These are phyloP conservation scores for Chaetomium globosum DNA, from an alignment of 2,329 filamentous ascomycete species.

Conservation along the genomic window DNA sequence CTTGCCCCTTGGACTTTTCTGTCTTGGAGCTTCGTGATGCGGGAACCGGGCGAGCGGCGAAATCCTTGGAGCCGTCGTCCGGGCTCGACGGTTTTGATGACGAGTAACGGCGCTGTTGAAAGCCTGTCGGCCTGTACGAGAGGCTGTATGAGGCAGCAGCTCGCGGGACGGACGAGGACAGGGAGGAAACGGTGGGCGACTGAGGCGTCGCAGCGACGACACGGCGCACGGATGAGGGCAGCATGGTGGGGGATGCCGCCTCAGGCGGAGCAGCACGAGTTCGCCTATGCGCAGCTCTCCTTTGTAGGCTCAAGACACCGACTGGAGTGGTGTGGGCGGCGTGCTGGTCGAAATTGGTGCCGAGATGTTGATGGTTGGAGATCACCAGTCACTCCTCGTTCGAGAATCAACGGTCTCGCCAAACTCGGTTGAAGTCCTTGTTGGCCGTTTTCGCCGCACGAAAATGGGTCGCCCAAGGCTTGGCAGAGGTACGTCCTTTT, in stretches of 20 bases:
- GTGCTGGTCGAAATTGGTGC: slow-evolving; percentile 17
- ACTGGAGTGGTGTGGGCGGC: slow-evolving; percentile 9
- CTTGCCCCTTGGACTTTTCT: slow-evolving; percentile 62
- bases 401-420: slow-evolving; percentile 19
- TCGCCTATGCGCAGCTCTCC: slow-evolving; percentile 1
- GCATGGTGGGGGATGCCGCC: slow-evolving; percentile 46
- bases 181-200: slow-evolving; percentile 49
- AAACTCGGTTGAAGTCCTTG: slow-evolving; percentile 30
- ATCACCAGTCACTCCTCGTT: slow-evolving; percentile 19
- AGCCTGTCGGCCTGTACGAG: slow-evolving; percentile 44
- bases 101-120: slow-evolving; percentile 59
- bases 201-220: slow-evolving; percentile 53
- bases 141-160: slow-evolving; percentile 43
- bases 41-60: slow-evolving; percentile 55
- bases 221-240: slow-evolving; percentile 60
- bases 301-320: background rate
- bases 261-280: slow-evolving; percentile 21
- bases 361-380: slow-evolving; percentile 7
- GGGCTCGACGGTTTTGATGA: slow-evolving; percentile 65
- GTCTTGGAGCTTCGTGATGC: slow-evolving; percentile 51
- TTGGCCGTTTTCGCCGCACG: slow-evolving; percentile 33
- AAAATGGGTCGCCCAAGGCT: slow-evolving; percentile 32
- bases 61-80: slow-evolving; percentile 57
- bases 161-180: slow-evolving; percentile 49
- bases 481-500: slow-evolving; percentile 22